These are phyloP conservation scores for Cutaneotrichosporon sp. DNA, from an alignment of 1,284 basidiomycete genomes.

Conservation along the genomic window DNA sequence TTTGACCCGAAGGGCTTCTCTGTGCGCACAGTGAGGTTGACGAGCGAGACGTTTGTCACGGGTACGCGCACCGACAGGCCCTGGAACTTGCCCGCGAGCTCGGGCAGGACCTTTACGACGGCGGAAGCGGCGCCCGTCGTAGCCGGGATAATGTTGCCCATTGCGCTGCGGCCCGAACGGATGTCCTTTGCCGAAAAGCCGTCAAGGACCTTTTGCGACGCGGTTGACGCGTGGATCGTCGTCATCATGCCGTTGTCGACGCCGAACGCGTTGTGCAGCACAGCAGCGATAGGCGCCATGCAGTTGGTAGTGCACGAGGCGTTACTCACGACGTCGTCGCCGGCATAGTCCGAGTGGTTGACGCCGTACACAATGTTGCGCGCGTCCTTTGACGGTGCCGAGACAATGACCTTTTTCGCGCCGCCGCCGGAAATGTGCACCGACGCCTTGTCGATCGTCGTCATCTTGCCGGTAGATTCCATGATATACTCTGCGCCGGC, in stretches of 20 bases:
- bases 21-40: conserved; percentile 49
- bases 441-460: conserved; percentile 40
- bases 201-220: conserved; percentile 48
- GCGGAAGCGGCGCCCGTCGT: conserved; percentile 48
- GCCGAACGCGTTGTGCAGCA: conserved; percentile 44
- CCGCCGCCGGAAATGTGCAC: conserved; percentile 40
- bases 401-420: conserved; percentile 49
- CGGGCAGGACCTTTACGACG: conserved; percentile 48
- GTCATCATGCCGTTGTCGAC: conserved; percentile 50
- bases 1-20: conserved; percentile 35
- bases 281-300: conserved; percentile 47
- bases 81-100: conserved; percentile 48
- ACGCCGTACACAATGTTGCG: conserved; percentile 48
- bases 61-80: conserved; percentile 49
- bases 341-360: conserved; percentile 42
- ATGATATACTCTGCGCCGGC: conserved; percentile 47
- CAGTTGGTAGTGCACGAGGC: conserved; percentile 51
- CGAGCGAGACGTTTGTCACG: conserved; percentile 48
- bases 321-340: conserved; percentile 46
- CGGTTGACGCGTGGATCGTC: conserved; percentile 49
- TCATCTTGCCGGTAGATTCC: conserved; percentile 47
- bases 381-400: conserved; percentile 44
- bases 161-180: conserved; percentile 43
- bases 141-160: conserved; percentile 48
- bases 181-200: conserved; percentile 47